Percentiles rank a stretch among this genome's conserved stretches.
These are phyloP conservation scores for Suhomyces sp. DNA, from an alignment of 805 yeast genomes.

Conservation along the genomic window DNA sequence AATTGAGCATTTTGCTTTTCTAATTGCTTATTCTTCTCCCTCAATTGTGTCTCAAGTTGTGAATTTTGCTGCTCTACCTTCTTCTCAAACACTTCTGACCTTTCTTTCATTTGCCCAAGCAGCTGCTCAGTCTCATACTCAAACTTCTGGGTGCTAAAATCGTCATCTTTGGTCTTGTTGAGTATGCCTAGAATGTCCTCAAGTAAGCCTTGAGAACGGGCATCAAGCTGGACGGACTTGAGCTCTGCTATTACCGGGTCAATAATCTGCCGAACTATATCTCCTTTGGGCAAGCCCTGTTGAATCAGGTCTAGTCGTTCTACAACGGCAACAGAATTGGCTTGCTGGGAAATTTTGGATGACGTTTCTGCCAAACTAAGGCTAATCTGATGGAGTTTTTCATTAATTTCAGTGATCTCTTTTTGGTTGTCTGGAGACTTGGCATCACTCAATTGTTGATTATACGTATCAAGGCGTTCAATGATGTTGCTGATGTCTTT, in stretches of 20 bases:
- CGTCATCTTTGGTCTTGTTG: background rate
- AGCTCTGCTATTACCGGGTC: constrained; percentile 27
- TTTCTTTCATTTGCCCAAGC: background rate
- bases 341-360: background rate
- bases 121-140: background rate
- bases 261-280: constrained; percentile 15
- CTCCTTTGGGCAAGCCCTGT: constrained; percentile 10
- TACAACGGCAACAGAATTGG: background rate
- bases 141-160: background rate
- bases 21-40: background rate
- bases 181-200: constrained; percentile 11
- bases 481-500: constrained; percentile 24
- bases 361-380: background rate
- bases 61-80: background rate
- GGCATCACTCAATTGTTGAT: background rate
- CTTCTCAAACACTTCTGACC: background rate
- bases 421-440: background rate
- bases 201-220: constrained; percentile 13
- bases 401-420: background rate
- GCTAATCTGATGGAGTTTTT: background rate
- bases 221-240: constrained; percentile 22
- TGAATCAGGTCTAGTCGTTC: constrained; percentile 1
- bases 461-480: constrained; percentile 14
- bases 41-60: background rate
- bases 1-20: background rate